These are phyloP conservation scores for Dovyalis caffra DNA, from an alignment of 345 rosid genomes.

Conservation along the genomic window DNA sequence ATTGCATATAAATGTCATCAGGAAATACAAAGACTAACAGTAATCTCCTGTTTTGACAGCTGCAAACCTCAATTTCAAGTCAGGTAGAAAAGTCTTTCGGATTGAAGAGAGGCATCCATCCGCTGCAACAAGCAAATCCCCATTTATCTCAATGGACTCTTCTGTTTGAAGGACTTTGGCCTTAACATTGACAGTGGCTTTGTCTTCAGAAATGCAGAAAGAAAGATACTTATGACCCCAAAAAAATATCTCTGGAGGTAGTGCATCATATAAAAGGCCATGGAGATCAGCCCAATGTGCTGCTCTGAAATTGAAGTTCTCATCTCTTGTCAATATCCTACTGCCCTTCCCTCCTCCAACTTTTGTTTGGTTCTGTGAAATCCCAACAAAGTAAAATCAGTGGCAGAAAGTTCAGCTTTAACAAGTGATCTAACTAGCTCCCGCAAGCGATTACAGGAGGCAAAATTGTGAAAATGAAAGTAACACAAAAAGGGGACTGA, in stretches of 20 bases:
- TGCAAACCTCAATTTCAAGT: conserved; percentile 63
- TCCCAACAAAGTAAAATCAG: too few relatives aligned
- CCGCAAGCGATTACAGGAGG: too few relatives aligned
- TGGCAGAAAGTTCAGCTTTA: too few relatives aligned
- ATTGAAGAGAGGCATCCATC: conserved; percentile 76
- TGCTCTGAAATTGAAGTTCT: conserved; percentile 65
- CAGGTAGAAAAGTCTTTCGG: conserved; percentile 57
- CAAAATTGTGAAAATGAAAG: too few relatives aligned
- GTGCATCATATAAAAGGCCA: conserved; percentile 41
- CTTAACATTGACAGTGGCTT: conserved; percentile 43
- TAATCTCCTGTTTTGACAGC: too few relatives aligned
- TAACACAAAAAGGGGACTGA: background rate
- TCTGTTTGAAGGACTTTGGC: conserved; percentile 45
- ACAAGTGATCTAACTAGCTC: too few relatives aligned
- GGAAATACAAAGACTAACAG: background rate
- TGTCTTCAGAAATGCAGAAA: conserved; percentile 45
- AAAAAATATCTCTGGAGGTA: conserved; percentile 48
- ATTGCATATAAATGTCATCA: background rate
- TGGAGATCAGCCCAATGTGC: conserved; percentile 84
- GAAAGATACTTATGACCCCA: conserved; percentile 69
- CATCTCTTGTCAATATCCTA: conserved; percentile 55
- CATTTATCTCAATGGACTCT: conserved; percentile 46
- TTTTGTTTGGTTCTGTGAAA: conserved; percentile 49
- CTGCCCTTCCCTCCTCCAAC: conserved; percentile 36
- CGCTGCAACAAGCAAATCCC: conserved; percentile 73